These are phyloP conservation scores for Plasmodium sp. DNA, from an alignment of 169 alveolate species.

Conservation along the genomic window DNA sequence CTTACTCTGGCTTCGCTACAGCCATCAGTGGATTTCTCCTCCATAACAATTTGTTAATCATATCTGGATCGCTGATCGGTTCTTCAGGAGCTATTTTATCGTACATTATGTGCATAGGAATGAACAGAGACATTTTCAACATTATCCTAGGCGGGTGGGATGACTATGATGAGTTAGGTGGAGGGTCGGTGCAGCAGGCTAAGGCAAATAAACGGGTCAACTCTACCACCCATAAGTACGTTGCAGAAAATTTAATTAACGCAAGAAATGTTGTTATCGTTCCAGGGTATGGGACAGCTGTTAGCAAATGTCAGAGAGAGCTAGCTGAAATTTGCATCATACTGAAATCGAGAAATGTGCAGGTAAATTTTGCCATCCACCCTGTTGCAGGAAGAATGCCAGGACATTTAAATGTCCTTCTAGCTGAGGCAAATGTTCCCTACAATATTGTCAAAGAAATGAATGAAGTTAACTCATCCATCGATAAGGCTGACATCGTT, in stretches of 20 bases:
- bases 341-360: conserved; percentile 84
- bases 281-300: conserved; percentile 98
- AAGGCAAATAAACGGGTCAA: conserved; percentile 83
- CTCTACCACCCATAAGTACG: conserved; percentile 84
- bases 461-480: conserved; percentile 93
- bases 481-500: conserved; percentile 88
- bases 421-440: conserved; percentile 97
- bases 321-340: conserved; percentile 85
- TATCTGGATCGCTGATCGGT: conserved; percentile 95
- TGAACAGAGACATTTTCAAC: conserved; percentile 92
- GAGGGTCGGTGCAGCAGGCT: conserved; percentile 87
- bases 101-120: conserved; percentile 95
- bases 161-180: conserved; percentile 81
- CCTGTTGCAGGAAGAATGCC: conserved; percentile 99
- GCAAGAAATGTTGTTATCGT: conserved; percentile 91
- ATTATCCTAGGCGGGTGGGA: conserved; percentile 93
- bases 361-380: conserved; percentile 95
- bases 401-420: conserved; percentile 96
- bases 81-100: conserved; percentile 96
- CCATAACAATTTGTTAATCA: conserved; percentile 90
- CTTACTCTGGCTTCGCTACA: conserved; percentile 95
- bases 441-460: conserved; percentile 94
- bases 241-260: conserved; percentile 88
- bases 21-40: conserved; percentile 94
- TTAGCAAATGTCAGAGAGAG: conserved; percentile 89